Evolutionary conservation across 2,329 filamentous ascomycete genomes (phyloP).

Genomic region (Metarhizium brunneum): DNA sequence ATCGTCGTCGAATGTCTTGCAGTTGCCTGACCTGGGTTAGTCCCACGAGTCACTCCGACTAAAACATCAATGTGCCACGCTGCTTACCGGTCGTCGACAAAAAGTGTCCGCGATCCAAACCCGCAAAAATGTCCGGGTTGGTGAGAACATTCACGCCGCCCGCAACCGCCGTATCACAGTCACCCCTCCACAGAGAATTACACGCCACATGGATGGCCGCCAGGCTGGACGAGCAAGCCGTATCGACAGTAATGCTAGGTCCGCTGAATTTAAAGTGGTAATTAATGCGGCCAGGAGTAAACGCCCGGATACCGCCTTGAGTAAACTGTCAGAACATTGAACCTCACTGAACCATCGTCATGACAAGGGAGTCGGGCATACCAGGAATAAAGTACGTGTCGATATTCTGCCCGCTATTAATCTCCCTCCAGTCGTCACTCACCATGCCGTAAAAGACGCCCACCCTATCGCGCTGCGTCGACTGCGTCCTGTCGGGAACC

Average conservation of each 20-base stretch:
- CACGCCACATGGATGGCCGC: slow-evolving; percentile 63
- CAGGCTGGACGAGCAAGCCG: slow-evolving; percentile 66
- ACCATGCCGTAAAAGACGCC: slow-evolving; percentile 1
- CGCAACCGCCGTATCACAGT: slow-evolving; percentile 72
- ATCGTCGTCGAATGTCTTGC: slow-evolving; percentile 71
- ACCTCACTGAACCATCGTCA: too few relatives aligned
- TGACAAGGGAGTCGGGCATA: slow-evolving; percentile 11
- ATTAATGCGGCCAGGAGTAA: slow-evolving; percentile 51
- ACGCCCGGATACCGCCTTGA: slow-evolving; percentile 29
- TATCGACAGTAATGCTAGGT: slow-evolving; percentile 63
- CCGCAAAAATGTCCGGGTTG: slow-evolving; percentile 71
- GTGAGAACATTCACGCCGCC: slow-evolving; percentile 71
- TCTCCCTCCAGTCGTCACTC: slow-evolving; percentile 3
- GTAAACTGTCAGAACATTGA: too few relatives aligned
- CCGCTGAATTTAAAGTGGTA: slow-evolving; percentile 72
- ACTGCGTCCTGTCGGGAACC: not conserved
- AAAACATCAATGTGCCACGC: too few relatives aligned
- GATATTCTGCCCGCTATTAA: slow-evolving; percentile 1
- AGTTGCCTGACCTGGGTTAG: slow-evolving; percentile 36
- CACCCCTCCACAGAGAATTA: slow-evolving; percentile 57
- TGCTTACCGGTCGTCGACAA: too few relatives aligned
- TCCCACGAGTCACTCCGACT: too few relatives aligned
- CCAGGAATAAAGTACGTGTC: slow-evolving; percentile 30
- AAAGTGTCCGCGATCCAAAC: slow-evolving; percentile 67
- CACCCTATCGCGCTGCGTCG: not conserved